Evolutionary conservation across 148 eudicot species (phyloP).

Genomic region (Camellia sinensis): DNA sequence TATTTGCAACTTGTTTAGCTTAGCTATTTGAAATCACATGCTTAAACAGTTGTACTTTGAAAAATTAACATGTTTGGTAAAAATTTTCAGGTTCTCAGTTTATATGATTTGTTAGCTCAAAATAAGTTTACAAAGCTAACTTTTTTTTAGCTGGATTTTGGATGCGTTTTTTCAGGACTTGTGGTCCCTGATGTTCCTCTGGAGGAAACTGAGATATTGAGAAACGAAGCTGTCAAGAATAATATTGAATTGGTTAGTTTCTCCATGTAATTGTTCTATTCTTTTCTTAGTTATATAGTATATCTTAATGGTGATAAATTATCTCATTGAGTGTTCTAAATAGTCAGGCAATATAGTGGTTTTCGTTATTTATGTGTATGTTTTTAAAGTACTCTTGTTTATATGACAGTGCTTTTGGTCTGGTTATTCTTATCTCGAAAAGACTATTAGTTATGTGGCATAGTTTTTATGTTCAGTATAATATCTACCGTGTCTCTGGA

Average conservation of each 20-base stretch:
- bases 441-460: background rate
- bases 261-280: background rate
- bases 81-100: too few species aligned
- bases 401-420: background rate
- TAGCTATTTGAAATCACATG: too few species aligned
- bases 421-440: background rate
- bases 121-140: too few species aligned
- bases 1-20: too few species aligned
- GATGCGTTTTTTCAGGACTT: conserved; percentile 55
- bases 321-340: conserved; percentile 1
- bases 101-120: too few species aligned
- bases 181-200: conserved; percentile 96
- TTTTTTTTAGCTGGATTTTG: too few species aligned
- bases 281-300: background rate
- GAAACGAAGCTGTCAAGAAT: conserved; percentile 67
- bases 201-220: conserved; percentile 80
- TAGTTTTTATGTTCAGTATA: background rate
- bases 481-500: background rate
- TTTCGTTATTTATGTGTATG: background rate
- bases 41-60: too few species aligned
- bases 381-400: background rate
- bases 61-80: too few species aligned
- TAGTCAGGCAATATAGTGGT: background rate
- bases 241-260: conserved; percentile 78
- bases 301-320: background rate